These are phyloP conservation scores for Penicillium paneum DNA, from an alignment of 2,329 filamentous ascomycete species.

Conservation along the genomic window DNA sequence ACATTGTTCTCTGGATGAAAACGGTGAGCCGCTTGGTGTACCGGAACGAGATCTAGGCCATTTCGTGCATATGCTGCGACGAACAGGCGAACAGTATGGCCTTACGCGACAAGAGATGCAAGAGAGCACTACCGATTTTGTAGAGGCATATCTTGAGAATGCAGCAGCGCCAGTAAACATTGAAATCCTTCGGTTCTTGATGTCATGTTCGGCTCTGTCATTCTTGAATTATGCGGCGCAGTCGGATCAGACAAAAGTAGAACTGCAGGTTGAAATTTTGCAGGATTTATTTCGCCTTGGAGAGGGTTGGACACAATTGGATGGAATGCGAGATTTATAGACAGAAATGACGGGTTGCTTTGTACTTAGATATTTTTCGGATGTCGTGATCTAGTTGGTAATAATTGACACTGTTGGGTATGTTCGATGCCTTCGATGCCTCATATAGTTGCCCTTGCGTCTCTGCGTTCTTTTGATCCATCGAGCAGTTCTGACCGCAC, in stretches of 20 bases:
- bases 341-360: neutral
- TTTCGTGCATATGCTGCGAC: neutral
- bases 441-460: neutral
- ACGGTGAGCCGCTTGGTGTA: neutral
- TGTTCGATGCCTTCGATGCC: neutral
- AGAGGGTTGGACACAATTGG: neutral
- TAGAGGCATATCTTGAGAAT: neutral
- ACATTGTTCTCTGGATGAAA: neutral
- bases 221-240: neutral
- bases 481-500: neutral
- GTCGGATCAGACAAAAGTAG: neutral
- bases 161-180: neutral
- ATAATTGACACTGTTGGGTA: neutral
- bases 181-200: neutral
- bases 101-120: neutral
- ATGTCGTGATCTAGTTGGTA: neutral
- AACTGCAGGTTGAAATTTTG: neutral
- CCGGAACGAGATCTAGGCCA: neutral
- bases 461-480: neutral
- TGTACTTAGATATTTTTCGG: neutral
- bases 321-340: neutral
- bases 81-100: neutral
- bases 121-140: neutral
- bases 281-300: neutral
- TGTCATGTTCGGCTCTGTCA: conserved; percentile 1